Percentiles rank a stretch among this genome's conserved stretches.
phyloP scores from a whole-genome alignment of 2,329 filamentous ascomycete species.

The Thielaviopsis musarum region DNA sequence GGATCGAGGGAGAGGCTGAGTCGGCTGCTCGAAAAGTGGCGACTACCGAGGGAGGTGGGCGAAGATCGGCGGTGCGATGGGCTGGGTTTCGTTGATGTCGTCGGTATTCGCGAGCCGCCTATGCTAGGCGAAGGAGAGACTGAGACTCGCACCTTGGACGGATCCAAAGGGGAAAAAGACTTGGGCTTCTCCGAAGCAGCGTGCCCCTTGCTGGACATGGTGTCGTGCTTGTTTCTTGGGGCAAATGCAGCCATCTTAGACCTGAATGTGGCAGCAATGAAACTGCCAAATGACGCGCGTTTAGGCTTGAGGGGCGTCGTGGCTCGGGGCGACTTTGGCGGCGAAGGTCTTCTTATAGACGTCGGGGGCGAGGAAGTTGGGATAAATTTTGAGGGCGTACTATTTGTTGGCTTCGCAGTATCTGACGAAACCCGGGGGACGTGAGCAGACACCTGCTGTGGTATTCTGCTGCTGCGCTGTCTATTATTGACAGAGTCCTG shows the following conservation, averaged over 20 bases:
- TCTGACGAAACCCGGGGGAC: not conserved
- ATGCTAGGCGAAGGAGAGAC: not conserved
- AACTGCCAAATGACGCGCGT: constrained; percentile 5
- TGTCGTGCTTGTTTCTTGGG: not conserved
- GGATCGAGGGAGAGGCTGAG: constrained; percentile 13
- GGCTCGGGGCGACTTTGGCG: not conserved
- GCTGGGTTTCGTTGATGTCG: not conserved
- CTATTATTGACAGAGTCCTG: not conserved
- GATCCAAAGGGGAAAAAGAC: not conserved
- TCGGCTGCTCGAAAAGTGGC: not conserved
- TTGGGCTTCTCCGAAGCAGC: not conserved
- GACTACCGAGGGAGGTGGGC: not conserved
- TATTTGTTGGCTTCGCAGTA: not conserved
- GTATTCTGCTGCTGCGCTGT: not conserved
- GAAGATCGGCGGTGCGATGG: not conserved
- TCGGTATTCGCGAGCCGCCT: not conserved
- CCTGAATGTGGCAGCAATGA: constrained; percentile 8
- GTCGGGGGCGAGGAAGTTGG: not conserved
- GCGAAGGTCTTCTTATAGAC: not conserved
- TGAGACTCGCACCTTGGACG: not conserved
- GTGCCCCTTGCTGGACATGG: not conserved
- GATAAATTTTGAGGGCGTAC: not conserved
- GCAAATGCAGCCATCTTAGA: constrained; percentile 8
- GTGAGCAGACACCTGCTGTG: not conserved
- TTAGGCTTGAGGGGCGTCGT: not conserved